Evolutionary conservation across 192 early-diverging fungal species (phyloP), one percentile per base, ranked within the genome.

Genomic region (Phycomyces blakesleeanus): DNA sequence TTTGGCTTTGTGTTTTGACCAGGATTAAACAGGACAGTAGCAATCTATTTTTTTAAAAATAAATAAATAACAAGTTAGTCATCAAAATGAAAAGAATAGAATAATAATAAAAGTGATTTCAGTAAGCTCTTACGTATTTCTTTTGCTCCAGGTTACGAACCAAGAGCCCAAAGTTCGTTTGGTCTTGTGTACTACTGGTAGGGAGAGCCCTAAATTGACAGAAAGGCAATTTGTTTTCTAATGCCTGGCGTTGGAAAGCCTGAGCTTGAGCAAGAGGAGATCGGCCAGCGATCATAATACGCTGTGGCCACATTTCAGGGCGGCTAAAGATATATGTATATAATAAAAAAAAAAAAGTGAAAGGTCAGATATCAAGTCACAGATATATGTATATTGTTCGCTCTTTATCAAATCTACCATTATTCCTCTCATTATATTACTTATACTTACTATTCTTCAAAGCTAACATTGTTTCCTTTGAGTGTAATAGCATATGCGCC

Each of bases 391-490:
- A 24, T 16, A 22, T 59, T 12, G 3, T n/a, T 47, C 39, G 15
- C 22, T 38, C 5, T 56, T 3, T 56, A 56, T 58, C 0, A 18
- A 55, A 15, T 24, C 34, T 49, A 15, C 21, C 24, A 51, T 7
- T 21, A 20, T 14, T n/a, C 18, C 40, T 41, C 40, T 41, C 6
- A 14, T 10, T 6, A 10, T 41, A 0, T 59, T 1, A 38, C 41
- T 27, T 26, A 8, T 1, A 69, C 74, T 67, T 71, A 76, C 74
- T 71, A 76, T 55, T 70, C 74, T 21, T 70, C 74, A 10, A 64
- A 18, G 20, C 58, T 44, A 51, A 71, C 55, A 58, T 27, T 67
- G 26, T 40, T 53, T 24, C 68, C 64, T 37, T 59, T 55, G n/a
- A 66, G 21, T 29, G 74, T 60, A 41, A 75, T 54, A 14, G 74